A percentile compares a stretch with the other conserved stretches of the same genome.
Evolutionary conservation across 192 early-diverging fungal species (phyloP).

Genomic region (Haplosporangium gracile): DNA sequence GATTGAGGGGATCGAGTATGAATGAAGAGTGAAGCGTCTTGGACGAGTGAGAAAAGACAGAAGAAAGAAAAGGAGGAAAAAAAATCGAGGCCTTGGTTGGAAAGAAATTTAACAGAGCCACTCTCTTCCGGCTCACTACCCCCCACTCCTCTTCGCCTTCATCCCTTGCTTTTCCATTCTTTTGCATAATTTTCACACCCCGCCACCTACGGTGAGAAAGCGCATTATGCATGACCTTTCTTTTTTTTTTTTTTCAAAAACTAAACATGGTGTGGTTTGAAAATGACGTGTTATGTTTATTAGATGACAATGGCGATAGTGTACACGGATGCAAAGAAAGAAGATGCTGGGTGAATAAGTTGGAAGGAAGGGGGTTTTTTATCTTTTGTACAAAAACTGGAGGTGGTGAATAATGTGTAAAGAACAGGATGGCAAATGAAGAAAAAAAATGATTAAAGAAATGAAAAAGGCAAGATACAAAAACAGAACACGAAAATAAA

Average conservation of each 20-base stretch:
- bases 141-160: no score
- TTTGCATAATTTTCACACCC: no score
- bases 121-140: no score
- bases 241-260: neutral
- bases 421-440: neutral
- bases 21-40: no score
- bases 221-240: no score
- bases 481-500: neutral
- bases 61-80: no score
- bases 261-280: neutral
- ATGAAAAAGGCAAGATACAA: neutral
- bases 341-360: neutral
- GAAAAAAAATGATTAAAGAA: neutral
- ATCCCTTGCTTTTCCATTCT: neutral
- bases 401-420: conserved; percentile 2
- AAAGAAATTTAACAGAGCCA: no score
- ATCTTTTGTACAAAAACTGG: conserved; percentile 12
- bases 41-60: no score
- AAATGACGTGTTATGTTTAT: neutral
- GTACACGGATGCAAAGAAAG: neutral
- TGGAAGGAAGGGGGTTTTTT: neutral
- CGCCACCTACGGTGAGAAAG: no score
- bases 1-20: no score
- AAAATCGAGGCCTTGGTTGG: no score
- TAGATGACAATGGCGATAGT: neutral